phyloP scores from a whole-genome alignment of 2,329 filamentous ascomycete species.

The Cucurbitaria berberidis region DNA sequence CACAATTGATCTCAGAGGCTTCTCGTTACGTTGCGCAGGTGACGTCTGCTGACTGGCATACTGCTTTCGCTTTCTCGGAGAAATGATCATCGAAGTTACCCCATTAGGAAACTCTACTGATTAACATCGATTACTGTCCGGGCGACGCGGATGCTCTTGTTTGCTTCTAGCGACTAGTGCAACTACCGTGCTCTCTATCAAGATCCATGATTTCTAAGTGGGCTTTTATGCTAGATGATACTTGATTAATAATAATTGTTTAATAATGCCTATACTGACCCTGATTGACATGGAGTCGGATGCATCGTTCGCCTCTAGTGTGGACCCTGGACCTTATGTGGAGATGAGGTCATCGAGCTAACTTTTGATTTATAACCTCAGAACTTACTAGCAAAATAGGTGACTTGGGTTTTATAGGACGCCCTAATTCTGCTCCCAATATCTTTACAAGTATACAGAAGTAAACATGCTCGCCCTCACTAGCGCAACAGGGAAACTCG shows the following conservation, averaged over 20 bases:
- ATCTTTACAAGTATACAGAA: background rate
- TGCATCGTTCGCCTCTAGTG: background rate
- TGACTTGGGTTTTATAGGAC: background rate
- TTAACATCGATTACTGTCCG: background rate
- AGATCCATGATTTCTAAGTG: no score
- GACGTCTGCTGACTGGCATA: no score
- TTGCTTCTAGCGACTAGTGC: no score
- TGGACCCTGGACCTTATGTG: background rate
- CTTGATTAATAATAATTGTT: no score
- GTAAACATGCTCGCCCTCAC: slow-evolving; percentile 48
- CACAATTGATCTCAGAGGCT: no score
- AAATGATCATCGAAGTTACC: background rate
- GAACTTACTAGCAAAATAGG: background rate
- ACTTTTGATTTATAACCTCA: background rate
- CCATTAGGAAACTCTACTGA: background rate
- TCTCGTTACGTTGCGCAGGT: no score
- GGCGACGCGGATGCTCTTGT: no score
- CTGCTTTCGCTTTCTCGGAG: no score
- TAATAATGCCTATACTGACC: no score
- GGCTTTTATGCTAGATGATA: no score
- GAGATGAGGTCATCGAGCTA: slow-evolving; percentile 1
- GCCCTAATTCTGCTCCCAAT: background rate
- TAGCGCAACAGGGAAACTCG: slow-evolving; percentile 55
- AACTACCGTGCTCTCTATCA: no score
- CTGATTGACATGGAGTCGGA: background rate